Conservation (phyloP, 768 basidiomycete species). For the Termitomyces sp. region DNA sequence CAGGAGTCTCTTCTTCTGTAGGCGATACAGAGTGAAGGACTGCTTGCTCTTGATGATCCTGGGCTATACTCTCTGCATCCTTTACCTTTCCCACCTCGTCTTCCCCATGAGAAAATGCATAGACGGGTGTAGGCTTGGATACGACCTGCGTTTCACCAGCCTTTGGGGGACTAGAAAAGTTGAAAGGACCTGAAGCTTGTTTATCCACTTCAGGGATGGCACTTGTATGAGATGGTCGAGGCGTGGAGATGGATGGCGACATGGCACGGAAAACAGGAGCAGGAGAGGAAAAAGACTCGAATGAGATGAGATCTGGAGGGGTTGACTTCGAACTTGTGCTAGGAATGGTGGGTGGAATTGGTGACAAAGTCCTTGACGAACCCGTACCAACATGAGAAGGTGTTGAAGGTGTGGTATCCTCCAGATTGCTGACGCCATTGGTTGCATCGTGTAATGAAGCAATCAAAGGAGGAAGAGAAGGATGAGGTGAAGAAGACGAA, state of each 20-base stretch:
- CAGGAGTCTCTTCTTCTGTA: not conserved
- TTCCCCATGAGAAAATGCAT: not conserved
- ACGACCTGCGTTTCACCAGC: not conserved
- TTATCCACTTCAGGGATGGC: not conserved
- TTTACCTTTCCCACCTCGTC: not conserved
- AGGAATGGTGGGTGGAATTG: not conserved
- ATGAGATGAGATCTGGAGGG: constrained; percentile 28
- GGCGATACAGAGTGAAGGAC: constrained; percentile 2
- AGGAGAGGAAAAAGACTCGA: constrained; percentile 36
- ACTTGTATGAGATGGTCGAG: not conserved
- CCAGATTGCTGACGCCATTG: not conserved
- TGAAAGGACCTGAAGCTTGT: not conserved
- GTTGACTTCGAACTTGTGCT: not conserved
- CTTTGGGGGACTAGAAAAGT: not conserved
- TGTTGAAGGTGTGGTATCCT: not conserved
- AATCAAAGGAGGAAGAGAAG: not conserved
- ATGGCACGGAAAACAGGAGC: constrained; percentile 15
- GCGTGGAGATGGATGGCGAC: constrained; percentile 10
- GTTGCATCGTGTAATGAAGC: not conserved
- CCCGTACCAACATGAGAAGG: not conserved
- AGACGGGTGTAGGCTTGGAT: too few relatives aligned
- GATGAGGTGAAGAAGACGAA: constrained; percentile 1
- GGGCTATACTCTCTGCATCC: not conserved
- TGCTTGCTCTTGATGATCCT: constrained; percentile 1
- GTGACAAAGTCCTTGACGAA: not conserved